Percentiles rank a stretch among this genome's conserved stretches.
Conservation (phyloP, 208 protist species). For the Balamuthia mandrillaris region DNA sequence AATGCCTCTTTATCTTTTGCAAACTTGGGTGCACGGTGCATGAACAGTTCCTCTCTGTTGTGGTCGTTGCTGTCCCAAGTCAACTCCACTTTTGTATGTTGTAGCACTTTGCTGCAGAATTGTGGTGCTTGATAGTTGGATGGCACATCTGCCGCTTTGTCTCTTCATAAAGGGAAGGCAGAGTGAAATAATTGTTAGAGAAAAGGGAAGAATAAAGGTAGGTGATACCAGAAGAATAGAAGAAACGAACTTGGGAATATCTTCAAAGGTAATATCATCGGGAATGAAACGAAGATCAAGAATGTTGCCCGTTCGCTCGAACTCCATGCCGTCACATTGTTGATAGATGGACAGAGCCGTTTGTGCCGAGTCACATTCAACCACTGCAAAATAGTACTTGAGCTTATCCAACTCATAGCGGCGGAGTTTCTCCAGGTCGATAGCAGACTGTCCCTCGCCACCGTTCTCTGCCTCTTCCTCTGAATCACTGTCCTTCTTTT, state of each 20-base stretch:
- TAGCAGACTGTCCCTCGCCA: constrained; percentile 82
- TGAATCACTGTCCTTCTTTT: constrained; percentile 50
- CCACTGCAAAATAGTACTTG: constrained; percentile 94
- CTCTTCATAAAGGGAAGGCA: not conserved
- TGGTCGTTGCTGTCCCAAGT: constrained; percentile 71
- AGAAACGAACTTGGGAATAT: not conserved
- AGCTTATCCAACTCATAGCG: constrained; percentile 45
- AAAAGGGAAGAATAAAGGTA: not conserved
- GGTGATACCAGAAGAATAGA: not conserved
- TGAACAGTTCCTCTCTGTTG: constrained; percentile 26
- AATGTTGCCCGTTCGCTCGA: constrained; percentile 88
- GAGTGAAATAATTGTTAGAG: not conserved
- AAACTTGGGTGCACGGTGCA: not conserved
- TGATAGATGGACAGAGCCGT: constrained; percentile 88
- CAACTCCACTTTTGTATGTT: constrained; percentile 62
- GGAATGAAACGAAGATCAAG: constrained; percentile 94
- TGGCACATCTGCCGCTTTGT: constrained; percentile 28
- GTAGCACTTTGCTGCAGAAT: constrained; percentile 58
- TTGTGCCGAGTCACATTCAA: constrained; percentile 85
- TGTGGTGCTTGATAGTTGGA: constrained; percentile 46
- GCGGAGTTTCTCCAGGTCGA: constrained; percentile 76
- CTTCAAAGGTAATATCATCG: constrained; percentile 77
- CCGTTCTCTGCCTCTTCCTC: constrained; percentile 51
- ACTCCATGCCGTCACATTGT: constrained; percentile 90
- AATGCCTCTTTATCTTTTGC: not conserved